Evolutionary conservation across 768 basidiomycete genomes (phyloP).

Genomic region (Inosperma sp.): DNA sequence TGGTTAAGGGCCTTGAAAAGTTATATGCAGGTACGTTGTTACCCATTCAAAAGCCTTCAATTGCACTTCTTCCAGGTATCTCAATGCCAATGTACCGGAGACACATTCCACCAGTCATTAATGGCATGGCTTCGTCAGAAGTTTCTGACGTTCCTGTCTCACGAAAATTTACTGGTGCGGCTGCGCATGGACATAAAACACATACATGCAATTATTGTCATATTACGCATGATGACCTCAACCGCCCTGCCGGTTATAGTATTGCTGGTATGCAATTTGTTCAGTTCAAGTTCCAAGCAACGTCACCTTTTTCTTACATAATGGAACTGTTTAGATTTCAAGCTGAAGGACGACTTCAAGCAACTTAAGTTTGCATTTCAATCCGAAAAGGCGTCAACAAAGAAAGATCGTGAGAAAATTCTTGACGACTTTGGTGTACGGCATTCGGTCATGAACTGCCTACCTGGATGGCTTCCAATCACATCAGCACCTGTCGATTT

Average conservation of each 20-base stretch:
- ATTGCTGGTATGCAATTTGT: not conserved
- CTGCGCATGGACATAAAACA: not conserved
- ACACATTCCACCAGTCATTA: not conserved
- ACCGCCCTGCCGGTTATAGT: not conserved
- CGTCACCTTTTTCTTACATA: not conserved
- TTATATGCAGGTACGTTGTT: not conserved
- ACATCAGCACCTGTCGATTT: constrained; percentile 25
- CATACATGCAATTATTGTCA: not conserved
- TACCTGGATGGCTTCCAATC: constrained; percentile 27
- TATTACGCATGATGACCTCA: not conserved
- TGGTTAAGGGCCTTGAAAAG: not conserved
- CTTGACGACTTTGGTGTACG: constrained; percentile 20
- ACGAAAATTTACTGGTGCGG: not conserved
- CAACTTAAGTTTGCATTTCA: not conserved
- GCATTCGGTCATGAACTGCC: constrained; percentile 21
- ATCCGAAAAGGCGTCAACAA: not conserved
- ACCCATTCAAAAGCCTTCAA: not conserved
- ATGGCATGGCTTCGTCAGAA: not conserved
- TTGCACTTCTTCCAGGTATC: not conserved
- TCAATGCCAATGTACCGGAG: not conserved
- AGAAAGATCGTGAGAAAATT: constrained; percentile 12
- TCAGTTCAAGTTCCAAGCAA: not conserved
- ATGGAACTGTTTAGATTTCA: not conserved
- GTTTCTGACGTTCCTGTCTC: not conserved
- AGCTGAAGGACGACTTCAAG: not conserved